These are phyloP conservation scores for Berkeleyomyces basicola DNA, from an alignment of 2,329 filamentous ascomycete genomes.

Conservation along the genomic window DNA sequence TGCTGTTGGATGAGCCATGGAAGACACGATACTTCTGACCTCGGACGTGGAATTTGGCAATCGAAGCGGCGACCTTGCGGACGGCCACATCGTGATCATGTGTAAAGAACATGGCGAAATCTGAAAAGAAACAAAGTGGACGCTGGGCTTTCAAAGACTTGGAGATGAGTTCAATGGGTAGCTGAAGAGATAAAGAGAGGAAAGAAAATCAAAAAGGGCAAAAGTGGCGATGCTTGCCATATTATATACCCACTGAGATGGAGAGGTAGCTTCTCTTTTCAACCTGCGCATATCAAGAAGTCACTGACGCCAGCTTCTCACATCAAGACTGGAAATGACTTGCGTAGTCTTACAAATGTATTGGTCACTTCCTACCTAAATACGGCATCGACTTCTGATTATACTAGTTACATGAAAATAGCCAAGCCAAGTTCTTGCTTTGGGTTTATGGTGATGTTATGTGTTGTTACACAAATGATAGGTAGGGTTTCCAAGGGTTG, in stretches of 20 bases:
- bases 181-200: neutral
- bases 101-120: neutral
- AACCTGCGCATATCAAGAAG: neutral
- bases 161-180: neutral
- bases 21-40: conserved; percentile 52
- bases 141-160: neutral
- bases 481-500: neutral
- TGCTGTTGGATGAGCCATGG: conserved; percentile 64
- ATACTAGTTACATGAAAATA: too few relatives aligned
- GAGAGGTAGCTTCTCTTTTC: neutral
- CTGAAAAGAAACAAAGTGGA: too few relatives aligned
- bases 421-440: too few relatives aligned
- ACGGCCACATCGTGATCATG: conserved; percentile 29
- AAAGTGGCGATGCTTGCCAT: conserved; percentile 5
- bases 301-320: neutral
- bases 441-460: too few relatives aligned
- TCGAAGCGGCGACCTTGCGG: conserved; percentile 25
- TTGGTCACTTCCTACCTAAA: too few relatives aligned
- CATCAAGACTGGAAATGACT: neutral
- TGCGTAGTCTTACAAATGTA: neutral
- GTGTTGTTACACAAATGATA: neutral
- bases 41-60: conserved; percentile 27
- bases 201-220: conserved; percentile 13
- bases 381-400: too few relatives aligned
- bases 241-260: neutral